These are phyloP conservation scores for Erythrophleum fordii DNA, from an alignment of 306 rosid genomes.

Conservation along the genomic window DNA sequence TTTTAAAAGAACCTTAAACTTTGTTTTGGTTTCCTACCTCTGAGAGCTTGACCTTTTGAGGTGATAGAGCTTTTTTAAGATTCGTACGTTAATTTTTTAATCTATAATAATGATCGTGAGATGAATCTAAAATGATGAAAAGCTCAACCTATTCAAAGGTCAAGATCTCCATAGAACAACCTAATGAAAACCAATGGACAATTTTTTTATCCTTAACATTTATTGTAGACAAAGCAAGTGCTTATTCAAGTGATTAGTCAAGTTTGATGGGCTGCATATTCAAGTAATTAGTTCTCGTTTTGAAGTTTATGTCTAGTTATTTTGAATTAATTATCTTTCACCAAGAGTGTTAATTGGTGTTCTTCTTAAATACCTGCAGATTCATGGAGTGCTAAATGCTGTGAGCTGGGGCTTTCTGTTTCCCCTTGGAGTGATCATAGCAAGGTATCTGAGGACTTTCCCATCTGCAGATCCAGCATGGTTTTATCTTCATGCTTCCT, in stretches of 20 bases:
- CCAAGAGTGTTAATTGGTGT: neutral
- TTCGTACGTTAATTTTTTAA: neutral
- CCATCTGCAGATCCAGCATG: constrained; percentile 87
- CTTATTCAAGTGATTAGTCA: too few relatives aligned
- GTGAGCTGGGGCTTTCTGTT: constrained; percentile 95
- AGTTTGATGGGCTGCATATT: too few relatives aligned
- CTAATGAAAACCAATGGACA: neutral
- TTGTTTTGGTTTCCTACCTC: neutral
- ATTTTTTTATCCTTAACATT: neutral
- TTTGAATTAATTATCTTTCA: neutral
- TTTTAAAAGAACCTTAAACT: neutral
- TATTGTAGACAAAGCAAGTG: neutral
- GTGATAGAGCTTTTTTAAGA: neutral
- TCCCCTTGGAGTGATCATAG: constrained; percentile 76
- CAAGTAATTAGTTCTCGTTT: neutral
- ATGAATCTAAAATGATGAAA: neutral
- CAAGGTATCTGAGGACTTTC: constrained; percentile 73
- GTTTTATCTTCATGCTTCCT: constrained; percentile 82
- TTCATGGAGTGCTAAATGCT: constrained; percentile 78
- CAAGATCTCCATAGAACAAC: too few relatives aligned
- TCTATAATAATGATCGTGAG: neutral
- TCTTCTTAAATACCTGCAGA: constrained; percentile 48
- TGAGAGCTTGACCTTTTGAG: neutral
- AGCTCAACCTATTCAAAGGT: neutral
- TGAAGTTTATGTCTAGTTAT: neutral